A percentile compares a stretch with the other conserved stretches of the same genome.
These are phyloP conservation scores for Spencermartinsiella europaea DNA, from an alignment of 805 yeast species.

Conservation along the genomic window DNA sequence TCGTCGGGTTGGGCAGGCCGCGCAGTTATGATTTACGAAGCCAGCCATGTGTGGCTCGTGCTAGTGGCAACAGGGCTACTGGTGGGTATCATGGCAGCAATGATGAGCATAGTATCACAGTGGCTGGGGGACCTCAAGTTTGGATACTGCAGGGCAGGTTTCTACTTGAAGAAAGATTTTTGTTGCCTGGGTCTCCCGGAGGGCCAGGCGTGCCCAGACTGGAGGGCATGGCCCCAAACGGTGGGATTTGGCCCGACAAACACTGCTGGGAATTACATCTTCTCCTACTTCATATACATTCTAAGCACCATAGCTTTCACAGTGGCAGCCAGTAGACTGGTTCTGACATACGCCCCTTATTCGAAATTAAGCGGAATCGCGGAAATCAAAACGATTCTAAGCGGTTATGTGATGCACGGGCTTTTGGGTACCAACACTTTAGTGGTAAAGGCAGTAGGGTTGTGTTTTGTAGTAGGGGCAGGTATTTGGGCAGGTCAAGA, in stretches of 20 bases:
- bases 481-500: conserved; percentile 84
- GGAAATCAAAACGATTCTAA: conserved; percentile 62
- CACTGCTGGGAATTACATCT: conserved; percentile 29
- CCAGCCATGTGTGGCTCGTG: conserved; percentile 56
- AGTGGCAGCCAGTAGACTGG: conserved; percentile 34
- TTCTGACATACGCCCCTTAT: conserved; percentile 31
- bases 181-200: conserved; percentile 64
- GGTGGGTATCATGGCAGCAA: conserved; percentile 77
- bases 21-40: conserved; percentile 21
- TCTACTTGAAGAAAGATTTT: conserved; percentile 60
- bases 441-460: conserved; percentile 51
- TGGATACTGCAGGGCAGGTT: conserved; percentile 65
- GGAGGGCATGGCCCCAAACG: conserved; percentile 33
- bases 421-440: conserved; percentile 51
- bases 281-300: conserved; percentile 36
- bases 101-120: conserved; percentile 69
- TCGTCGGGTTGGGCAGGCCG: conserved; percentile 21
- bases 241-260: conserved; percentile 13
- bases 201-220: conserved; percentile 35
- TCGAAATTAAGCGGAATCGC: conserved; percentile 62
- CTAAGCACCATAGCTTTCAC: conserved; percentile 39
- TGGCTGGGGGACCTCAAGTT: conserved; percentile 70
- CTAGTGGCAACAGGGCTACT: conserved; percentile 63
- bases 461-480: conserved; percentile 62
- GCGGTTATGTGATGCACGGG: conserved; percentile 54